Base-by-base conservation (phyloP, 306 rosid species). In the Bauhinia variegata region DNA sequence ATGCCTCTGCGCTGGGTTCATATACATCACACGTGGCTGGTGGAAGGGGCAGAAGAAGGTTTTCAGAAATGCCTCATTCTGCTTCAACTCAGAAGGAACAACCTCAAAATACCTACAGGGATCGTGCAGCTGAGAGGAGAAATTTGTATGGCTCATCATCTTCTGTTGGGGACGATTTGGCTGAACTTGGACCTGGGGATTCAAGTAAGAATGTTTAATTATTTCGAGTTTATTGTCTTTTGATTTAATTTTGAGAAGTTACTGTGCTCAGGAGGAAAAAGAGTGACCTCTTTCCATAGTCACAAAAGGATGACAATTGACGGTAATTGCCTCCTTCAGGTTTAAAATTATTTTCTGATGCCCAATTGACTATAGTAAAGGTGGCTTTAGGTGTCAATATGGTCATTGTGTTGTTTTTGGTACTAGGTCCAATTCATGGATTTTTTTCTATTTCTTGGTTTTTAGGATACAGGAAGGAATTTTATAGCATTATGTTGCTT, bases 61-160 rank as follows among this genome's bases (percentile, higher is more conserved):
- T 93, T 72, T 93, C 98, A 12, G 98, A 93, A 82, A 76, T 83
- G 93, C 98, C 98, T 54, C 79, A 73, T n/a, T 65, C 87, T 48
- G 79, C 83, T 78, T 80, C 97, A 79, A 57, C 79, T 48, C 80
- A 74, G 66, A 87, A 84, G 81, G 96, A 86, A 41, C 95, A 85
- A 68, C 72, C 85, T 19, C 97, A 88, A 64, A 81, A 87, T 38
- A 59, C 88, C 41, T 93, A 93, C 66, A 80, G 98, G 79, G 98
- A 93, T 76, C 97, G 98, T 60, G 98, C 98, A 1, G 98, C 98
- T 12, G 98, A 93, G 78, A 86, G 98, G 76, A 84, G 98, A 72
- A 93, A 75, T 80, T 82, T 93, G 79, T 93, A 89, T 83, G 97
- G 98, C 63, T 86, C 96, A 14, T 91, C 91, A 41, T 74, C 84